These are phyloP conservation scores for Claviceps digitariae DNA, from an alignment of 2,329 filamentous ascomycete species.

Conservation along the genomic window DNA sequence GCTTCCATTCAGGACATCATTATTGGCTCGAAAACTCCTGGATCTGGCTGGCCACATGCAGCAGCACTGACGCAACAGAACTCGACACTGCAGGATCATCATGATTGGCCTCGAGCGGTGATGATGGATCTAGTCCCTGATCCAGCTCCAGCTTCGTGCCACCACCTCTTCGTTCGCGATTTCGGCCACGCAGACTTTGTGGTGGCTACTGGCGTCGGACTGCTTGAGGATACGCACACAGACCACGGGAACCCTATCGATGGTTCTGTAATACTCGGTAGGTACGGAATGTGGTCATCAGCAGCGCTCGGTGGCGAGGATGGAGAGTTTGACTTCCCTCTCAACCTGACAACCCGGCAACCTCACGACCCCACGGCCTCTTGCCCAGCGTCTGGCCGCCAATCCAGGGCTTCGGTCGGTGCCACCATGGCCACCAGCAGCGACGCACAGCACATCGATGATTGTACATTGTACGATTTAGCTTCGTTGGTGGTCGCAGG, in stretches of 20 bases:
- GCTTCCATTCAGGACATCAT: background rate
- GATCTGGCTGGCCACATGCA: background rate
- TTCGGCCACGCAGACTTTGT: background rate
- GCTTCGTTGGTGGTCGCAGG: conserved; percentile 2
- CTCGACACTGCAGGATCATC: background rate
- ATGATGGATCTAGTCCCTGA: background rate
- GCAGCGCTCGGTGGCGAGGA: background rate
- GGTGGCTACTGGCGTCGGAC: background rate
- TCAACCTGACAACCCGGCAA: too few species aligned
- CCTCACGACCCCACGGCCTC: background rate
- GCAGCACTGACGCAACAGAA: background rate
- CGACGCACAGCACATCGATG: background rate
- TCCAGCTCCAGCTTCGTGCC: background rate
- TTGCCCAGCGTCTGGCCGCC: too few species aligned
- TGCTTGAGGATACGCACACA: background rate
- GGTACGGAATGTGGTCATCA: background rate
- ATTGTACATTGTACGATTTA: background rate
- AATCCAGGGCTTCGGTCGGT: background rate
- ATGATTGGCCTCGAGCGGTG: background rate
- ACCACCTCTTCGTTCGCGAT: background rate
- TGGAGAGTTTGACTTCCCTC: background rate
- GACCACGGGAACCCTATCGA: background rate
- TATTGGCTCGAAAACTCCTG: background rate
- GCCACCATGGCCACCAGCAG: background rate
- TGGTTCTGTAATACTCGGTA: background rate